Base-by-base conservation (phyloP, 148 eudicot species). In the Diospyros kaki region DNA sequence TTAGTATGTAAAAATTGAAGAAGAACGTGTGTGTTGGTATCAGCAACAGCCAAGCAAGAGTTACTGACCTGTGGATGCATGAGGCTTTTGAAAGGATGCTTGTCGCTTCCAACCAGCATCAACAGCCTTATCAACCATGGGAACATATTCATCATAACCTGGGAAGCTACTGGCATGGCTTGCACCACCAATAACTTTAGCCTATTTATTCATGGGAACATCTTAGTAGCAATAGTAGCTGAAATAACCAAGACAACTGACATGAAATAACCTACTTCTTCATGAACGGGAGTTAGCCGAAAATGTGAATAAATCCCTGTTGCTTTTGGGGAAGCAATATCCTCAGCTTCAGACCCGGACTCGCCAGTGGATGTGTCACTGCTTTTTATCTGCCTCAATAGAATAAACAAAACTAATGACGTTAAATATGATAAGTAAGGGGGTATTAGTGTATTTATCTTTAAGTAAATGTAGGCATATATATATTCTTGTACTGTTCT, bases 281-380 rank as follows among this genome's bases (percentile, higher is more conserved):
- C 98, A 17, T 81, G 88, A 51, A 87, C 90, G 42, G 90, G 90
- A 78, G 90, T 87, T 75, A 87, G 78, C 72, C 88, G 83, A 80
- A 92, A 89, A 68, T 87, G 90, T 61, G 97, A 86, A 75, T 82
- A 92, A 81, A 58, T 90, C 80, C 90, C 77, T 8, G 77, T 66
- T 14, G 90, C 92, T 78, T 92, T 89, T 15, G 98, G 97, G 5
- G 97, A 89, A 80, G 90, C 86, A 73, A 95, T 89, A 85, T 95
- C 98, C 88, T 95, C 98, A 69, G 96, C 97, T 85, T 95, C 98
- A 81, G 98, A 95, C 64, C 98, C 98, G 41, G 98, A 95, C 77
- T 95, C 98, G 0, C 93, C 97, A 53, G 98, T 89, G 64, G 98
- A 95, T 8, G 98, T 90, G 66, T 95, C 97, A 71, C 94, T 91